Base-by-base conservation (phyloP, 257 asterid genomes). In the Nicotiana undulata region DNA sequence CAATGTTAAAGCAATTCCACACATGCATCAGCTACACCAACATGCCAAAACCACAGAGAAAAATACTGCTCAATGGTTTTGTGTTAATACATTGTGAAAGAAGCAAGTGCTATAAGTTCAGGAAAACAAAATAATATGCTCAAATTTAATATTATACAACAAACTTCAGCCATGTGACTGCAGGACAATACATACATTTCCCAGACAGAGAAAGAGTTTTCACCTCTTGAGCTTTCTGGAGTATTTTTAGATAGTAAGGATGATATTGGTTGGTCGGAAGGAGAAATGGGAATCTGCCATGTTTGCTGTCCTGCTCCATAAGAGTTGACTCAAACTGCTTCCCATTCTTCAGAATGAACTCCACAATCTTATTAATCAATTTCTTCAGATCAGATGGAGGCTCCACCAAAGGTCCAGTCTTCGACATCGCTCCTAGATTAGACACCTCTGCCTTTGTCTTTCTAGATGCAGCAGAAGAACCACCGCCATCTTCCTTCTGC, bases 381-480 rank as follows among this genome's bases (percentile, higher is more conserved):
- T 86, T 93, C 91, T 87, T 92, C 29, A 94, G 13, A 61, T 92
- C 98, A 80, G 92, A 88, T 29, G 98, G 93, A 75, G 98, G 99
- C 87, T 96, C 99, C 84, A 87, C 66, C 61, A 84, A 18, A 46
- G 90, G 88, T 79, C 85, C 86, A 44, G 81, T 28, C 79, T 84
- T 87, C 29, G 93, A 84, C 40, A 72, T 80, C 32, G 60, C 59
- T 81, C 83, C 91, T 6, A 76, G 24, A 55, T 80, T 79, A 76
- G 77, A 82, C 7, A 70, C 49, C 22, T 74, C 61, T 28, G 79
- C 86, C 84, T 82, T 87, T 49, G 79, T 53, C 81, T 86, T 93
- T 85, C 81, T 89, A 28, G 77, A 29, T 46, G 65, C 77, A 24
- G 82, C 83, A 58, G 83, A 79, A 63, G 86, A 87, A 82, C 85